A percentile compares a stretch with the other conserved stretches of the same genome.
These are phyloP conservation scores for Balakata baccata DNA, from an alignment of 345 rosid genomes.

Conservation along the genomic window DNA sequence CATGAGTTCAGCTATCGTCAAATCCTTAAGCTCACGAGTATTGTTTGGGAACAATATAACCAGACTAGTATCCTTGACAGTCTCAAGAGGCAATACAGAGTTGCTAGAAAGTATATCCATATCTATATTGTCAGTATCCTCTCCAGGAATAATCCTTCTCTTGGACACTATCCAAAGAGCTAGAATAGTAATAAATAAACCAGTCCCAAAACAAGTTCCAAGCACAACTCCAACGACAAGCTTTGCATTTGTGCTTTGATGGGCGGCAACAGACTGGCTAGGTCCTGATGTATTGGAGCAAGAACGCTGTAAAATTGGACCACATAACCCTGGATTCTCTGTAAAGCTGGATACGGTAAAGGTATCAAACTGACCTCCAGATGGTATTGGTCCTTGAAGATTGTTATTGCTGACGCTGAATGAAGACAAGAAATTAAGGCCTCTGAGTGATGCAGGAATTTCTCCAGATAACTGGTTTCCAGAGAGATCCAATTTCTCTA, in stretches of 20 bases:
- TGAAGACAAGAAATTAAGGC: slow-evolving; percentile 79
- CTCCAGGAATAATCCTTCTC: slow-evolving; percentile 42
- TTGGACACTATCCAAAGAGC: slow-evolving; percentile 67
- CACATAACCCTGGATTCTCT: slow-evolving; percentile 72
- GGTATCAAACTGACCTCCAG: slow-evolving; percentile 87
- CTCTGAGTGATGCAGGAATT: slow-evolving; percentile 70
- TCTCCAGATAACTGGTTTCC: slow-evolving; percentile 61
- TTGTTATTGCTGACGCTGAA: slow-evolving; percentile 74
- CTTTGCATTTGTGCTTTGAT: slow-evolving; percentile 36
- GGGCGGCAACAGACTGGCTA: slow-evolving; percentile 16
- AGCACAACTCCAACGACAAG: slow-evolving; percentile 64
- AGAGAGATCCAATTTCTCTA: slow-evolving; percentile 80
- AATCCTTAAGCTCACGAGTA: slow-evolving; percentile 26
- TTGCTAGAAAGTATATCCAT: slow-evolving; percentile 34
- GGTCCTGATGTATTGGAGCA: slow-evolving; percentile 37
- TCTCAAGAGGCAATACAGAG: slow-evolving; percentile 21
- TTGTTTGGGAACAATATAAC: slow-evolving; percentile 38
- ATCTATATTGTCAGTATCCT: slow-evolving; percentile 31
- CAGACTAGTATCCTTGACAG: slow-evolving; percentile 34
- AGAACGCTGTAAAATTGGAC: slow-evolving; percentile 47
- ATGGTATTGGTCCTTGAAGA: slow-evolving; percentile 75
- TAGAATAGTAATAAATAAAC: slow-evolving; percentile 45
- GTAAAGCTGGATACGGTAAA: slow-evolving; percentile 60
- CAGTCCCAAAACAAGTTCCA: slow-evolving; percentile 63
- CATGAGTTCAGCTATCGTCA: slow-evolving; percentile 39